Conservation (phyloP, 83 land plant species). For the Larix sibirica region DNA sequence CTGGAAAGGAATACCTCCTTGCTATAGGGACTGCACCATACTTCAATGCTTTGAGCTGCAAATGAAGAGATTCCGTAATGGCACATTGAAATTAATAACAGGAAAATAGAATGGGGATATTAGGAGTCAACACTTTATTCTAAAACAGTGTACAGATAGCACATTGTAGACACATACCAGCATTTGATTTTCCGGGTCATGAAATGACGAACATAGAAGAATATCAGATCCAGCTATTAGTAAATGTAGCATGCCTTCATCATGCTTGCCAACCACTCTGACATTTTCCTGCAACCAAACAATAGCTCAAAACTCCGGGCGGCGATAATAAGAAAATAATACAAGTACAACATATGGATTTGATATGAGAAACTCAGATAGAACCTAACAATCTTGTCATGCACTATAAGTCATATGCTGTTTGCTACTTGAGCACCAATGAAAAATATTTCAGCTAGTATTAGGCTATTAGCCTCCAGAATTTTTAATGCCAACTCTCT, state of each 20-base stretch:
- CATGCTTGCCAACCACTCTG: slow-evolving; percentile 21
- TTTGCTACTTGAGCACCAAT: not conserved
- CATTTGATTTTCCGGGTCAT: slow-evolving; percentile 31
- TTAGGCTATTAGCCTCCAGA: not conserved
- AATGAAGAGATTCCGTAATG: not conserved
- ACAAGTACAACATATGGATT: not conserved
- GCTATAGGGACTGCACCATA: slow-evolving; percentile 49
- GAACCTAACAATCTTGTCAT: not conserved
- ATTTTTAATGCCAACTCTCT: not conserved
- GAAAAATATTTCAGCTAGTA: not conserved
- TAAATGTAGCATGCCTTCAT: slow-evolving; percentile 38
- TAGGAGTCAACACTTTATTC: not conserved
- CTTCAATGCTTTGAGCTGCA: slow-evolving; percentile 53
- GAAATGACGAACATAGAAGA: slow-evolving; percentile 32
- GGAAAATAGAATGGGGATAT: not conserved
- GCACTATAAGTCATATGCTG: not conserved
- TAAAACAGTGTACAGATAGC: not conserved
- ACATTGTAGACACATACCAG: slow-evolving; percentile 24
- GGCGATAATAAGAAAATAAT: not conserved
- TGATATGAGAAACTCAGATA: not conserved
- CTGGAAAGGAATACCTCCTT: not conserved
- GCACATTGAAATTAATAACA: not conserved
- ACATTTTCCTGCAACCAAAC: slow-evolving; percentile 22
- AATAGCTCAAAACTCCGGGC: not conserved
- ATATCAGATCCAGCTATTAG: slow-evolving; percentile 44